phyloP scores from a whole-genome alignment of 1,139 yeast genomes.

The Yamadazyma pseudoaaseri region DNA sequence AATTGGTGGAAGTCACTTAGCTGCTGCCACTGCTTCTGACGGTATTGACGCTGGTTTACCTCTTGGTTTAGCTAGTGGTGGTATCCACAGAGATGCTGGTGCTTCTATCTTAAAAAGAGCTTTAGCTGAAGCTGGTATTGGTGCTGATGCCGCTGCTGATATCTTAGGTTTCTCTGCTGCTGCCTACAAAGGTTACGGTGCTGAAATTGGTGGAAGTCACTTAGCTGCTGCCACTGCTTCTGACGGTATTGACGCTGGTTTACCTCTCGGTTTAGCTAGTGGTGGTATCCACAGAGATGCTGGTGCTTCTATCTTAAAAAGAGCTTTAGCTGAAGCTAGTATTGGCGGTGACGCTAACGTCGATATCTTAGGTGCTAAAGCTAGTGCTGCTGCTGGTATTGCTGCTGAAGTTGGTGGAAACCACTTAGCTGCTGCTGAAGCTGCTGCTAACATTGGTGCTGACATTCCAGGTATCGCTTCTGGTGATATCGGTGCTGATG shows the following conservation, averaged over 20 bases:
- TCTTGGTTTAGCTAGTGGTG: conserved; percentile 10
- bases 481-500: conserved; percentile 9
- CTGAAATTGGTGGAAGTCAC: conserved; percentile 13
- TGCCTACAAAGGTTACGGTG: conserved; percentile 12
- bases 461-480: conserved; percentile 9
- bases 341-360: conserved; percentile 9
- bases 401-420: conserved; percentile 12
- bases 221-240: conserved; percentile 14
- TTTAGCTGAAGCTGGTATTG: conserved; percentile 13
- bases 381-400: conserved; percentile 10
- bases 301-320: conserved; percentile 12
- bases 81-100: conserved; percentile 9
- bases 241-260: conserved; percentile 9
- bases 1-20: conserved; percentile 11
- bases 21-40: conserved; percentile 11
- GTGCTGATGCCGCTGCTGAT: conserved; percentile 8
- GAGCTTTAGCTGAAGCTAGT: conserved; percentile 13
- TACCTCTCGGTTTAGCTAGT: conserved; percentile 9
- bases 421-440: conserved; percentile 14
- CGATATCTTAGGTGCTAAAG: conserved; percentile 9
- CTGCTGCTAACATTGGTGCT: conserved; percentile 12
- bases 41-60: conserved; percentile 9
- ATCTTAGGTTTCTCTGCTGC: conserved; percentile 11
- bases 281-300: conserved; percentile 12
- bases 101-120: conserved; percentile 12